Evolutionary conservation across 345 rosid genomes (phyloP), one percentile per base, ranked within the genome.

Genomic region (Rhodamnia rubescens): DNA sequence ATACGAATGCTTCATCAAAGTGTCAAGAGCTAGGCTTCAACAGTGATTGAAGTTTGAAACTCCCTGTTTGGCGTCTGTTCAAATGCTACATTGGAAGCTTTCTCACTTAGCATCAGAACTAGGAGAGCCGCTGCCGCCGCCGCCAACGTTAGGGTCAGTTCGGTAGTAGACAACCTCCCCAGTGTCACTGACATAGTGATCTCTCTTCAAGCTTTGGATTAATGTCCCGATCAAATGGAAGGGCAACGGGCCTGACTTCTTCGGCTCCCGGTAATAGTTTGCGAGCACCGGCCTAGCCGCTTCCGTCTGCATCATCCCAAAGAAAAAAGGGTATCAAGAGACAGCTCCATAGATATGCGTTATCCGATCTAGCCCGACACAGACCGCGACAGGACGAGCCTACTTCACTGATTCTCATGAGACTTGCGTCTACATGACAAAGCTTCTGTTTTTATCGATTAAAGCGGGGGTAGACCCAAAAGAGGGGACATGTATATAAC

Each of bases 201-300:
- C 98, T 85, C 89, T 87, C 88, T 86, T 91, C 54, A 96, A 69
- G 92, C 98, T 94, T 88, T 88, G 91, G 29, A 92, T 14, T 16
- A 96, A 88, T 47, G 53, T 57, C 81, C 86, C 93, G 20, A 95
- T 74, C 61, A 96, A 89, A 85, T 95, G 93, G 69, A 92, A 89
- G n/a, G 98, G 98, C 51, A 95, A 57, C 18, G 96, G 93, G 50
- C 89, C 90, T 5, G 98, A 96, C 87, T 93, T 95, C 88, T 90
- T 88, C 1, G 99, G 99, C 86, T 96, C 94, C 50, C 95, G 85
- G 88, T 95, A 95, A 88, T 96, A 94, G 88, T 94, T 91, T 84
- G 96, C 96, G 0, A 95, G 87, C 81, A 95, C 98, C 6, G 98
- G 95, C 88, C 90, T 96, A 4, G 98, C 98, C 83, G 99, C 98